Conservation (phyloP, 495 filamentous ascomycete species). For the Apiosordaria backusii region DNA sequence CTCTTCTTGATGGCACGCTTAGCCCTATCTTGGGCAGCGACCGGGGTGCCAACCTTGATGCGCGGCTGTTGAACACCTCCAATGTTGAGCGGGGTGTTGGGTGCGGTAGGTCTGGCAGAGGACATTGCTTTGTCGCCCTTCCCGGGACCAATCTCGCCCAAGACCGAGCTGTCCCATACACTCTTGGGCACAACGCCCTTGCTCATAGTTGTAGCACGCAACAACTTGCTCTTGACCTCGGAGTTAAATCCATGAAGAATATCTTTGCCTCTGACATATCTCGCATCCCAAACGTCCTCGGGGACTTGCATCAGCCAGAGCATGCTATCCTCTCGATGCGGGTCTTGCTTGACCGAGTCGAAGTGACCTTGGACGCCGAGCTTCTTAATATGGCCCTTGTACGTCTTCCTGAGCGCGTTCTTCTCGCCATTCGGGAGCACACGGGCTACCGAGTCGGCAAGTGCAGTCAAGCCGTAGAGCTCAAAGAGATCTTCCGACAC, state of each 20-base stretch:
- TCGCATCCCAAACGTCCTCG: conserved; percentile 54
- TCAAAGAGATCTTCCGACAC: conserved; percentile 52
- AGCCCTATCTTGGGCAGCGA: conserved; percentile 24
- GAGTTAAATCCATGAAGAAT: conserved; percentile 50
- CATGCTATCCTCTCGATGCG: conserved; percentile 35
- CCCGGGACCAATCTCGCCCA: conserved; percentile 43
- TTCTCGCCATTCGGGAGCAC: conserved; percentile 54
- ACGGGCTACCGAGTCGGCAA: conserved; percentile 52
- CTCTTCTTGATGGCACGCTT: conserved; percentile 50
- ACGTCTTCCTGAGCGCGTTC: conserved; percentile 55
- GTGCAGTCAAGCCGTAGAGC: conserved; percentile 44
- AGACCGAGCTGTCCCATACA: conserved; percentile 50
- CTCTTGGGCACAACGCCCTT: conserved; percentile 45
- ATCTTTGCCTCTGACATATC: conserved; percentile 51
- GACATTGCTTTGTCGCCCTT: conserved; percentile 36
- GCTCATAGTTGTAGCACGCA: conserved; percentile 47
- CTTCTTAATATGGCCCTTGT: conserved; percentile 56
- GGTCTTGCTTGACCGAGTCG: conserved; percentile 48
- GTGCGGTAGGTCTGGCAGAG: conserved; percentile 42
- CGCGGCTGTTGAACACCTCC: conserved; percentile 19
- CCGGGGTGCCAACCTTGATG: conserved; percentile 27
- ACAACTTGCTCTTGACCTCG: conserved; percentile 31
- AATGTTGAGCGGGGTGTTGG: conserved; percentile 40
- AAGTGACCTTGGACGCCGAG: conserved; percentile 52
- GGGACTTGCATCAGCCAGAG: conserved; percentile 47